Conservation (phyloP, 176 grass and related monocot species). For the Tuctoria greenei region DNA sequence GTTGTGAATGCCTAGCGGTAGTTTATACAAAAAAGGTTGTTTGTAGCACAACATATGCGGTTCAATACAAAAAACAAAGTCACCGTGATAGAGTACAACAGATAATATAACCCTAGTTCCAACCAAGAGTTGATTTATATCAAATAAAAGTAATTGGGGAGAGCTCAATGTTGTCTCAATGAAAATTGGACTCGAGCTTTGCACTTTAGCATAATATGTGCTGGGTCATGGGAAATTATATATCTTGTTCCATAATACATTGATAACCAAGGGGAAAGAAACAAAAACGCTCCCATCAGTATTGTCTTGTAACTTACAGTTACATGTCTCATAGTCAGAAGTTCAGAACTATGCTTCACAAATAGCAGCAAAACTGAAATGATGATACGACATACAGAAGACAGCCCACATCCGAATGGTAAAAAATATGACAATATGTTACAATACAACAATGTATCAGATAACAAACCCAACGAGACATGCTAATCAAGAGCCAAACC, state of each 20-base stretch:
- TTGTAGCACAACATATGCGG: constrained; percentile 1
- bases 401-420: background rate
- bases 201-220: background rate
- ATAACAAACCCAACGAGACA: constrained; percentile 26
- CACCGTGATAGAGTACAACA: background rate
- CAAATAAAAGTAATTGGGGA: background rate
- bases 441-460: background rate
- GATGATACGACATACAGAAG: constrained; percentile 6
- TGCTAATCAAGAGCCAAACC: constrained; percentile 44
- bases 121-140: background rate
- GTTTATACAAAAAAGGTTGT: background rate
- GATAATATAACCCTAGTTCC: background rate
- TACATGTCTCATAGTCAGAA: constrained; percentile 27
- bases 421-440: background rate
- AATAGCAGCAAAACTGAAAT: background rate
- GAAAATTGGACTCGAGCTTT: background rate
- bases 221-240: background rate
- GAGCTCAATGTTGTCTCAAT: background rate
- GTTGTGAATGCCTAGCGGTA: background rate
- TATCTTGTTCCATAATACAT: background rate
- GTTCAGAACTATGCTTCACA: constrained; percentile 4
- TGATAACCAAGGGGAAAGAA: background rate
- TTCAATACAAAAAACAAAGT: background rate
- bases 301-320: background rate
- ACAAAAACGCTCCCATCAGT: background rate